These are phyloP conservation scores for Phytophthora fragariaefolia DNA, from an alignment of 352 stramenopile species.

Conservation along the genomic window DNA sequence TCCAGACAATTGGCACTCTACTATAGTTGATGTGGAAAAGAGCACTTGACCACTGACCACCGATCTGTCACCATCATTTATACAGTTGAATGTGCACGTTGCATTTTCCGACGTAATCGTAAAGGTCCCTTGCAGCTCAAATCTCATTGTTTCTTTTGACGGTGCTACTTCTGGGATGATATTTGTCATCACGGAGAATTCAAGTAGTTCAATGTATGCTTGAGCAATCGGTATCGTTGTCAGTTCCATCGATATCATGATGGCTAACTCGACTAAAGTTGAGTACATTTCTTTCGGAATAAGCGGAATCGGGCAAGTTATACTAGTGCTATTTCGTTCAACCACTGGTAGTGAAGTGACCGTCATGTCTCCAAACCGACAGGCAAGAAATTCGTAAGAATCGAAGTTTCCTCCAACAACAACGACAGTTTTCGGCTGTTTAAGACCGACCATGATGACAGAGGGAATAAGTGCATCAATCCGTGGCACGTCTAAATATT, in stretches of 20 bases:
- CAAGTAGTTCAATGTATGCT: constrained; percentile 32
- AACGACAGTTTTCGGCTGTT: constrained; percentile 21
- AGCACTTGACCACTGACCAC: constrained; percentile 13
- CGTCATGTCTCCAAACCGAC: constrained; percentile 36
- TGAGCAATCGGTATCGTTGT: constrained; percentile 2
- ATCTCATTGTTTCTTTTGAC: constrained; percentile 16
- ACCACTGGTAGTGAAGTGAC: constrained; percentile 2
- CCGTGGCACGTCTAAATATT: constrained; percentile 22
- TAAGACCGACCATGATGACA: constrained; percentile 38
- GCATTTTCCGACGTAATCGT: constrained; percentile 26
- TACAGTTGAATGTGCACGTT: constrained; percentile 36
- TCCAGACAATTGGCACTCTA: constrained; percentile 33
- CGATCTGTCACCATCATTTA: not conserved
- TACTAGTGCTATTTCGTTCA: constrained; percentile 18
- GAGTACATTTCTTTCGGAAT: constrained; percentile 28
- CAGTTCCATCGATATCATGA: constrained; percentile 10
- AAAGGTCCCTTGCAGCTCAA: constrained; percentile 44
- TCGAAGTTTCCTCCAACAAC: constrained; percentile 40
- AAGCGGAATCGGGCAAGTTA: constrained; percentile 39
- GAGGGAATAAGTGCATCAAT: constrained; percentile 30
- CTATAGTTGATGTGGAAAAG: constrained; percentile 24
- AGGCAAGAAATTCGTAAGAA: constrained; percentile 6
- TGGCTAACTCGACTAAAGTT: constrained; percentile 29
- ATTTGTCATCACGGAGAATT: constrained; percentile 34
- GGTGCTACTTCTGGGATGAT: constrained; percentile 15